Conservation (phyloP, 2,329 filamentous ascomycete genomes). For the Curvularia eragrostidis region DNA sequence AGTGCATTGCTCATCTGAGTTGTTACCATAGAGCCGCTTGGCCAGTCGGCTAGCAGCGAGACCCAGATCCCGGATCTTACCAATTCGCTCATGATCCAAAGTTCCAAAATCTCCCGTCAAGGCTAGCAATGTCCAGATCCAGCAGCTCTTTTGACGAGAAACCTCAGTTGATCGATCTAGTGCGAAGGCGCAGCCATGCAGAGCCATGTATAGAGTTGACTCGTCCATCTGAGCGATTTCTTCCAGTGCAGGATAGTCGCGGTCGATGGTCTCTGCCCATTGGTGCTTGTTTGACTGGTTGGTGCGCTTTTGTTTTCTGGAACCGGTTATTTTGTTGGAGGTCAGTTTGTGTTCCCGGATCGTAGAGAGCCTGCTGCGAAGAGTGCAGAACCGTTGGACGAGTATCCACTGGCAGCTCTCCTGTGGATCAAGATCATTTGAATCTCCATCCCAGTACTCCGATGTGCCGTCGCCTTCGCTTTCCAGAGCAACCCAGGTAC, state of each 20-base stretch:
- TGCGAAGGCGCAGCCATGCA: slow-evolving; percentile 68
- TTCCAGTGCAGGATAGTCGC: slow-evolving; percentile 54
- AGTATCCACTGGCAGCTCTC: slow-evolving; percentile 73
- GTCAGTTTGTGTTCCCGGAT: slow-evolving; percentile 46
- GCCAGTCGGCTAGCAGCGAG: slow-evolving; percentile 73
- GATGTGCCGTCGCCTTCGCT: slow-evolving; percentile 16
- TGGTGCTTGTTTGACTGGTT: slow-evolving; percentile 47
- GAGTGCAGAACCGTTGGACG: slow-evolving; percentile 66
- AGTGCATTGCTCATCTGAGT: not conserved
- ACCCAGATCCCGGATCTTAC: slow-evolving; percentile 77
- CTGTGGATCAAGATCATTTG: slow-evolving; percentile 54
- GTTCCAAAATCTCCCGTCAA: slow-evolving; percentile 76
- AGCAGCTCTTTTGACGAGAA: slow-evolving; percentile 73
- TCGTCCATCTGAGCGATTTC: slow-evolving; percentile 66
- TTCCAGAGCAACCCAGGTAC: slow-evolving; percentile 72
- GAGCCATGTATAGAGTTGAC: slow-evolving; percentile 68
- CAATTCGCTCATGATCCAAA: slow-evolving; percentile 76
- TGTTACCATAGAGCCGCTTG: slow-evolving; percentile 36
- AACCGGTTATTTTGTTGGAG: not conserved
- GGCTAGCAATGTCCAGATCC: slow-evolving; percentile 85
- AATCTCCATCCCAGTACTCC: slow-evolving; percentile 23
- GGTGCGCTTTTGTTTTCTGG: not conserved
- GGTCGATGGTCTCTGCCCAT: slow-evolving; percentile 41
- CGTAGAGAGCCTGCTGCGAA: slow-evolving; percentile 68
- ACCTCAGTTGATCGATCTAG: slow-evolving; percentile 66